Percentiles rank a stretch among this genome's conserved stretches.
Conservation (phyloP, 139 green algal genomes). For the Haematococcus sp. region DNA sequence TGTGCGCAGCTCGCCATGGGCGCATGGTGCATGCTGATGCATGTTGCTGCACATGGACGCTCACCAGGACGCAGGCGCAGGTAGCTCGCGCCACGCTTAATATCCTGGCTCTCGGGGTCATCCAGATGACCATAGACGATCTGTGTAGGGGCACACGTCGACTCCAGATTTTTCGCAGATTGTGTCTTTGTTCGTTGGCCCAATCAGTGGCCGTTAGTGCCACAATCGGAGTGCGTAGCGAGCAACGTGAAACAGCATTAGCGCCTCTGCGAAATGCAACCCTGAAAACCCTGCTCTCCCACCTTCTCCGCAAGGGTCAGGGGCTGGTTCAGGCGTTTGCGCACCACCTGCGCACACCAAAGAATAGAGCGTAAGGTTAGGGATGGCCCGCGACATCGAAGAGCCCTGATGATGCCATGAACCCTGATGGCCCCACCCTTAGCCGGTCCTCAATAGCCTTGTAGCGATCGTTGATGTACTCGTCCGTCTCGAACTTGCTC, state of each 20-base stretch:
- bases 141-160: conserved; percentile 36
- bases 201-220: neutral
- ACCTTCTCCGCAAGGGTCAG: conserved; percentile 93
- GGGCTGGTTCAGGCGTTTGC: conserved; percentile 81
- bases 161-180: no score
- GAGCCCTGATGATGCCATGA: neutral
- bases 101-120: conserved; percentile 80
- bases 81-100: conserved; percentile 85
- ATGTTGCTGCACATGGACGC: no score
- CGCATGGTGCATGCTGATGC: no score
- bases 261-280: neutral
- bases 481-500: conserved; percentile 70
- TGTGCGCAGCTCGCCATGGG: neutral
- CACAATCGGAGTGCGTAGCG: neutral
- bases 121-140: conserved; percentile 94
- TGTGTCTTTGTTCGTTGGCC: no score
- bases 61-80: conserved; percentile 82
- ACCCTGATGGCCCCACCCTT: conserved; percentile 37
- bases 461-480: conserved; percentile 89
- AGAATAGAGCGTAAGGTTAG: neutral
- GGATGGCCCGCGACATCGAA: neutral
- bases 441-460: conserved; percentile 80
- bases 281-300: neutral
- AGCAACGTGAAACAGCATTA: neutral
- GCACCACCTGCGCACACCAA: conserved; percentile 63